phyloP scores from a whole-genome alignment of 1,284 basidiomycete genomes.

The Tilletia caries region DNA sequence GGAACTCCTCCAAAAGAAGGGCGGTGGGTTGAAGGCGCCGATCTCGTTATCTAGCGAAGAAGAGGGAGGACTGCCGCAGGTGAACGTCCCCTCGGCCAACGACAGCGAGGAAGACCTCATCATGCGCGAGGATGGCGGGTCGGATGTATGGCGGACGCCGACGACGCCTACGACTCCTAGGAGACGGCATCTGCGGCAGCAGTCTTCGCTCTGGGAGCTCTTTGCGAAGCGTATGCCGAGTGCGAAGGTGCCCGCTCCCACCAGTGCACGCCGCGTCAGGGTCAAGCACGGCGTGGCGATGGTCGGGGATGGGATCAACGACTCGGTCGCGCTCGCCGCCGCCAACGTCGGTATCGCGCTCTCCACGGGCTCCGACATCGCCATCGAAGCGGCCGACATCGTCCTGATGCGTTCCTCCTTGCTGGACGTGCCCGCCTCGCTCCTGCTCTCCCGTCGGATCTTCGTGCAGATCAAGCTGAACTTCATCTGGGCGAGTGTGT shows the following conservation, averaged over 20 bases:
- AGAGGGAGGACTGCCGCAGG: not conserved
- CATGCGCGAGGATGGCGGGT: not conserved
- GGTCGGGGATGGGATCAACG: constrained; percentile 99
- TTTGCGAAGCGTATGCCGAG: constrained; percentile 3
- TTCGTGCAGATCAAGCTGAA: constrained; percentile 79
- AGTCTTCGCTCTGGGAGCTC: constrained; percentile 2
- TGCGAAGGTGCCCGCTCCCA: not conserved
- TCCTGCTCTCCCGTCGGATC: constrained; percentile 83
- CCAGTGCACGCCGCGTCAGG: not conserved
- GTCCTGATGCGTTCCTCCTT: constrained; percentile 95
- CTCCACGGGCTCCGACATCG: constrained; percentile 90
- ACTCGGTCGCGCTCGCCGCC: constrained; percentile 91
- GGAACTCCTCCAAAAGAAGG: not conserved
- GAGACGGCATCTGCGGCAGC: not conserved
- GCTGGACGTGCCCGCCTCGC: constrained; percentile 90
- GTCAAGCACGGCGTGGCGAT: constrained; percentile 53
- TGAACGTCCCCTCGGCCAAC: not conserved
- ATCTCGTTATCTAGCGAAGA: not conserved
- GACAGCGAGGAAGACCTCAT: constrained; percentile 6
- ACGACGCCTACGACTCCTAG: not conserved
- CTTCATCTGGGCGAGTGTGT: constrained; percentile 57
- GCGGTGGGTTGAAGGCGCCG: not conserved
- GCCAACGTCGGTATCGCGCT: constrained; percentile 94
- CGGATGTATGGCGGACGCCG: too few relatives aligned
- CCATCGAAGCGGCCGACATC: constrained; percentile 94